Conservation (phyloP, 2,329 filamentous ascomycete species). For the Pseudocercospora vitis region DNA sequence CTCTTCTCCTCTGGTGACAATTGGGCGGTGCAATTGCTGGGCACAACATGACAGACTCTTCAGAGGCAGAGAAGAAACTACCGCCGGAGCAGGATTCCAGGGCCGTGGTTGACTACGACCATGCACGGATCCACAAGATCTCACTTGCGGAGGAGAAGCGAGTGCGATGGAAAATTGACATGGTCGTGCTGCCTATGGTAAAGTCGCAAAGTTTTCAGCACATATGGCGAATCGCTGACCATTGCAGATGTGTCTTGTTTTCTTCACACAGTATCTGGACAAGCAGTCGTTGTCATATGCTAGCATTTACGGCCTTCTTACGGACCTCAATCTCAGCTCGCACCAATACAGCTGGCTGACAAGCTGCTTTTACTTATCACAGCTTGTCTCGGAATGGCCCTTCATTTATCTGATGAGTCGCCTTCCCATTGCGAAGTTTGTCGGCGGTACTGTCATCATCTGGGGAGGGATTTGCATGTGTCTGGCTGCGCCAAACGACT, state of each 20-base stretch:
- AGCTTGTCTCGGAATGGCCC: slow-evolving; percentile 48
- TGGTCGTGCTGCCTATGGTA: slow-evolving; percentile 23
- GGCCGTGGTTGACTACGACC: slow-evolving; percentile 14
- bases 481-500: slow-evolving; percentile 45
- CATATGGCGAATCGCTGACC: background rate
- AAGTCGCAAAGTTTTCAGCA: background rate
- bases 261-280: slow-evolving; percentile 43
- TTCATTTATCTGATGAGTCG: slow-evolving; percentile 55
- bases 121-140: background rate
- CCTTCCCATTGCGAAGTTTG: slow-evolving; percentile 52
- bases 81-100: background rate
- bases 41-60: background rate
- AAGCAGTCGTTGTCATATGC: slow-evolving; percentile 55
- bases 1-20: background rate
- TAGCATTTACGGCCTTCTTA: slow-evolving; percentile 49
- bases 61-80: slow-evolving; percentile 14
- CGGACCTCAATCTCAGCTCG: slow-evolving; percentile 48
- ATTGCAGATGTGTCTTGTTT: slow-evolving; percentile 32
- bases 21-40: too few species aligned
- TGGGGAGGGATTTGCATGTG: slow-evolving; percentile 50
- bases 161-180: slow-evolving; percentile 24
- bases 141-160: slow-evolving; percentile 14
- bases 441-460: slow-evolving; percentile 48
- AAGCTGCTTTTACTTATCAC: slow-evolving; percentile 49
- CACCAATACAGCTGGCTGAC: slow-evolving; percentile 53